A percentile compares a stretch with the other conserved stretches of the same genome.
Evolutionary conservation across 345 rosid species (phyloP).

Genomic region (Eucalyptus sideroxylon): DNA sequence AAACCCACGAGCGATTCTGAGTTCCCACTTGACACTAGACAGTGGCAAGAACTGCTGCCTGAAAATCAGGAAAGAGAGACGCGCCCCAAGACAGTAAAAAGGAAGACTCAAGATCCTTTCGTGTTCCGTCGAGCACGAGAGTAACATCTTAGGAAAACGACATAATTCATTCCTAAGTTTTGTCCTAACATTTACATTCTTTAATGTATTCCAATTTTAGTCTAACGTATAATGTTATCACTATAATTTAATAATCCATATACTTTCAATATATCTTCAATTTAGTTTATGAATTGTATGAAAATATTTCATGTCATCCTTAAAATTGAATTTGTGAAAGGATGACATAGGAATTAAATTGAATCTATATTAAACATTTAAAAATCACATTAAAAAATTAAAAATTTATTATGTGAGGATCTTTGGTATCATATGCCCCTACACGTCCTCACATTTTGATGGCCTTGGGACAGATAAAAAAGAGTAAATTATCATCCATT

Average conservation of each 20-base stretch:
- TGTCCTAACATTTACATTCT: too few species aligned
- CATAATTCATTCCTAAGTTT: too few species aligned
- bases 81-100: background rate
- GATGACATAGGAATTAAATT: too few species aligned
- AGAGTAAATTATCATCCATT: background rate
- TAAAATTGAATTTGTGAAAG: too few species aligned
- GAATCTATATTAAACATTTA: accelerated
- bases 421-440: too few species aligned
- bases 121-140: background rate
- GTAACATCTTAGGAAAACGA: too few species aligned
- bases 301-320: too few species aligned
- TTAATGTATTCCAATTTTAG: too few species aligned
- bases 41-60: background rate
- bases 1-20: background rate
- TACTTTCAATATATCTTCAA: too few species aligned
- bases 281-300: too few species aligned
- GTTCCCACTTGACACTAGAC: background rate
- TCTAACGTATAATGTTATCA: accelerated
- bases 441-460: background rate
- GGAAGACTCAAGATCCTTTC: background rate
- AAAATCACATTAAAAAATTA: accelerated
- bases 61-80: background rate
- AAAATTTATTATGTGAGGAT: too few species aligned
- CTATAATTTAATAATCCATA: too few species aligned
- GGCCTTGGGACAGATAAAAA: background rate